Evolutionary conservation across 495 filamentous ascomycete genomes (phyloP).

Genomic region (Penicillium paxilli): DNA sequence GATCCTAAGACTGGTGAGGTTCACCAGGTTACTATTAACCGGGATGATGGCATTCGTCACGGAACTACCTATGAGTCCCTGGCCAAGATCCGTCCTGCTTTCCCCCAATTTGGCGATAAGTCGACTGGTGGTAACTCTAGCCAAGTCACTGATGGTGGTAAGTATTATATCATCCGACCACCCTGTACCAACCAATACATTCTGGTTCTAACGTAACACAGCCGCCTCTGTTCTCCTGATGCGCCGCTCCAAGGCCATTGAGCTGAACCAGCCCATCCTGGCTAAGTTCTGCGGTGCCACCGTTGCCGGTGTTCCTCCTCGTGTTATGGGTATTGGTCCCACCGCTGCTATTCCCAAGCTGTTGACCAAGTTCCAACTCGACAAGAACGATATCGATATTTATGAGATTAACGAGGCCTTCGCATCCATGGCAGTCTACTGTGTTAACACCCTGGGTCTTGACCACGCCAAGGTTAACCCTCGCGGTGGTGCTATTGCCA

Average conservation of each 20-base stretch:
- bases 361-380: constrained; percentile 73
- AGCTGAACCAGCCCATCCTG: constrained; percentile 86
- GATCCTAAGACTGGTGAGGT: constrained; percentile 77
- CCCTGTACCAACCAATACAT: background rate
- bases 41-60: constrained; percentile 85
- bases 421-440: constrained; percentile 96
- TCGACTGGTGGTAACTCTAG: constrained; percentile 94
- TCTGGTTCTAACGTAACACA: constrained; percentile 17
- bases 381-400: constrained; percentile 81
- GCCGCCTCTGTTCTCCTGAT: constrained; percentile 90
- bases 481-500: constrained; percentile 75
- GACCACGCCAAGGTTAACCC: constrained; percentile 88
- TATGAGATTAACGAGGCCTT: constrained; percentile 98
- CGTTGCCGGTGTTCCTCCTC: constrained; percentile 82
- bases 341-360: constrained; percentile 94
- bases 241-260: constrained; percentile 85
- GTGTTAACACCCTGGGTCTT: constrained; percentile 71
- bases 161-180: constrained; percentile 9
- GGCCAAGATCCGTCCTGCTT: constrained; percentile 85
- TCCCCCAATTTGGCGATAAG: constrained; percentile 82
- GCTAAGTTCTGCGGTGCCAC: constrained; percentile 94
- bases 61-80: constrained; percentile 85
- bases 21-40: constrained; percentile 72
- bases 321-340: constrained; percentile 97
- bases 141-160: constrained; percentile 90